A percentile compares a stretch with the other conserved stretches of the same genome.
Conservation (phyloP, 495 filamentous ascomycete genomes). For the Haplographium delicatum region DNA sequence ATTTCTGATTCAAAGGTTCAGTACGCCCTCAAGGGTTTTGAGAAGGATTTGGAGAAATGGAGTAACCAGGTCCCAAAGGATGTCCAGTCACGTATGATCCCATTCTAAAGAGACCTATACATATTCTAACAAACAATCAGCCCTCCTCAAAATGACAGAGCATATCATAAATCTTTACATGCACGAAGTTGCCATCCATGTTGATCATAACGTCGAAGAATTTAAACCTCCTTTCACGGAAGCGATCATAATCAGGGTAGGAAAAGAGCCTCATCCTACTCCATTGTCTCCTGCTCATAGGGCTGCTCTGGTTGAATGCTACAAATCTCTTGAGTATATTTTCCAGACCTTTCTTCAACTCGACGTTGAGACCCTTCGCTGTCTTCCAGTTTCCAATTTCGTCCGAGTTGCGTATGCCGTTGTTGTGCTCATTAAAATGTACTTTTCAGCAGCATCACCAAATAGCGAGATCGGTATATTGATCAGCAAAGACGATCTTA, state of each 20-base stretch:
- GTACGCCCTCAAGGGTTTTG: constrained; percentile 69
- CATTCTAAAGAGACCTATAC: background rate
- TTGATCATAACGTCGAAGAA: constrained; percentile 62
- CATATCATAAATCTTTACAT: constrained; percentile 72
- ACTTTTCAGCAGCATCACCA: constrained; percentile 66
- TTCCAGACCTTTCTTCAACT: constrained; percentile 64
- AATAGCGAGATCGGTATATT: constrained; percentile 67
- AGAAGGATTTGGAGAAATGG: constrained; percentile 69
- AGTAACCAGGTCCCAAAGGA: constrained; percentile 27
- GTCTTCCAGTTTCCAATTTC: constrained; percentile 69
- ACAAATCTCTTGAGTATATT: constrained; percentile 66
- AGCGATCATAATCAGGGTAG: constrained; percentile 31
- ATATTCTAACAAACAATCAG: constrained; percentile 29
- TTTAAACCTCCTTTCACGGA: constrained; percentile 46
- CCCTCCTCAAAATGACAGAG: constrained; percentile 52
- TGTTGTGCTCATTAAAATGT: constrained; percentile 85
- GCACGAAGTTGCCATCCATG: constrained; percentile 79
- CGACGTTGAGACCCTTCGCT: constrained; percentile 56
- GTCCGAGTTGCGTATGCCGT: constrained; percentile 77
- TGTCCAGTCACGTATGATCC: constrained; percentile 28
- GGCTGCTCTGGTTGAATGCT: constrained; percentile 64
- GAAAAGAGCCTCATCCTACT: constrained; percentile 24
- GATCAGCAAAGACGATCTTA: constrained; percentile 67
- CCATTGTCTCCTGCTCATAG: constrained; percentile 60
- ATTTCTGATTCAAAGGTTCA: constrained; percentile 71